Base-by-base conservation (phyloP, 2,329 filamentous ascomycete species). In the Tolypocladium paradoxum region DNA sequence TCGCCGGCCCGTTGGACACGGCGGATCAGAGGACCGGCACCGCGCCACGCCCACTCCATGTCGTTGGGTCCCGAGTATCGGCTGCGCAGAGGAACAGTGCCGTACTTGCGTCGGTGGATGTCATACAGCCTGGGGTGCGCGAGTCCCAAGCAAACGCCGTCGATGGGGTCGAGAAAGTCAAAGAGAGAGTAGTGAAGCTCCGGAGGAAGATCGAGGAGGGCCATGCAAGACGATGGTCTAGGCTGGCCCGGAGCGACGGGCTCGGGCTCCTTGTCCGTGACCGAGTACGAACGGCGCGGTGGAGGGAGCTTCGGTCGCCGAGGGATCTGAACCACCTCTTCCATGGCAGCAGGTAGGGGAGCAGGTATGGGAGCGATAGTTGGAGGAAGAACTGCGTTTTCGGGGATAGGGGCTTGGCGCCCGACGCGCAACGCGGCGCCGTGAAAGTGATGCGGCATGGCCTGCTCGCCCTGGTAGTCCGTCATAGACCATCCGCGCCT, bases 41-140 rank as follows among this genome's bases (percentile, higher is more conserved):
- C 70, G 56, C 80, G 76, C 80, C 81, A 85, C 46, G 81, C 81
- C 74, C 78, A 82, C 62, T 85, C 82, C 62, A 82, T 73, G 57
- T 81, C 76, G 65, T 84, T 84, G 52, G 82, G 82, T 0, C 82
- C 82, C 7, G 72, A 64, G 47, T 82, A 81, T 16, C 81, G 75
- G 48, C 75, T 74, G 20, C 76, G 76, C 18, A 85, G 73, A 11
- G 79, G 70, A n/a, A 84, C 76, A 8, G 65, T 70, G 51, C 77
- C 78, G 64, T 82, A 75, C 66, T 82, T 72, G 52, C 73, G 74
- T 29, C 74, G 72, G 65, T 82, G 79, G 60, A 84, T 79, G 35
- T 71, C 68, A 65, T 85, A 84, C 58, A 83, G 75, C 62, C 77
- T 73, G 45, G 72, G 73, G 69, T 75, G 80, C 37, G 80, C 76